Percentiles rank a stretch among this genome's conserved stretches.
Conservation (phyloP, 441 rosid genomes). For the California macrophylla region DNA sequence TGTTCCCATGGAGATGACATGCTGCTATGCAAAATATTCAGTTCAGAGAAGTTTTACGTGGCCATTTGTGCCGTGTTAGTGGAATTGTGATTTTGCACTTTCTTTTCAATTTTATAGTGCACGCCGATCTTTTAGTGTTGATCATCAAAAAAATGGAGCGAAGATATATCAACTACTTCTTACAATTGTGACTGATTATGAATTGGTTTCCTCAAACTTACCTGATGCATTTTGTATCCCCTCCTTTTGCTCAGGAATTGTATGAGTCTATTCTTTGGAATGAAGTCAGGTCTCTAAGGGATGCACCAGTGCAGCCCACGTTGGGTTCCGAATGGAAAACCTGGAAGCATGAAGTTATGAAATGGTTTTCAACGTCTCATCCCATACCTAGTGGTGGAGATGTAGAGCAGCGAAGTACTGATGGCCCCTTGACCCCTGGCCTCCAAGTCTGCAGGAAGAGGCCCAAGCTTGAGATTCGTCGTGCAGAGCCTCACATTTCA, state of each 20-base stretch:
- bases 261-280: constrained; percentile 69
- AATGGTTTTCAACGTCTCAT: constrained; percentile 65
- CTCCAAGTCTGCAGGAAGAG: constrained; percentile 62
- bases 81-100: not conserved
- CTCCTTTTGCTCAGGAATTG: constrained; percentile 54
- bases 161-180: not conserved
- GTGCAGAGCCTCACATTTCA: constrained; percentile 67
- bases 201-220: constrained; percentile 6
- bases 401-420: constrained; percentile 29
- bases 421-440: constrained; percentile 35
- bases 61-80: not conserved
- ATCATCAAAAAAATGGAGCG: not conserved
- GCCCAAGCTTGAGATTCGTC: constrained; percentile 90
- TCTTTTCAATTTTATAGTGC: not conserved
- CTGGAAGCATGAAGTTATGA: constrained; percentile 90
- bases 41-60: not conserved
- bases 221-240: constrained; percentile 4
- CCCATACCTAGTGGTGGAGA: constrained; percentile 35
- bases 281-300: constrained; percentile 59
- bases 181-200: not conserved
- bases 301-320: constrained; percentile 53
- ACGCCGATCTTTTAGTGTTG: not conserved
- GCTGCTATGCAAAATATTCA: not conserved
- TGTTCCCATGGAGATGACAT: not conserved
- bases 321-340: constrained; percentile 90